Evolutionary conservation across 257 asterid species (phyloP).

Genomic region (Rhazya stricta): DNA sequence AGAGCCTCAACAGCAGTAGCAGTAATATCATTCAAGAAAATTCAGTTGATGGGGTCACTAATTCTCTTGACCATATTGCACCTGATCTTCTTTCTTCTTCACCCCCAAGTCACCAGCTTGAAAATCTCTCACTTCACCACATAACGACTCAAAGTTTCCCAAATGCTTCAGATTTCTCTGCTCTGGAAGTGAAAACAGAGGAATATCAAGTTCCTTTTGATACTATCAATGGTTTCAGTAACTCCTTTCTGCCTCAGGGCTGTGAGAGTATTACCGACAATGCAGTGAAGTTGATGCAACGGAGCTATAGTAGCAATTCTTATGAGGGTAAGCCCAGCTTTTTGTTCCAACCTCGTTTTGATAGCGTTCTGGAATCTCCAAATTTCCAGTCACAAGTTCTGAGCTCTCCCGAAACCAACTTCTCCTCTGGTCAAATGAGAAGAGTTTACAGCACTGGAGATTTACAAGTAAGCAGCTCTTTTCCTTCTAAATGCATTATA

Average conservation of each 20-base stretch:
- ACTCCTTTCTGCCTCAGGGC: constrained; percentile 28
- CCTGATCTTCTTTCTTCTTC: constrained; percentile 48
- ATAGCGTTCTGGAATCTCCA: constrained; percentile 38
- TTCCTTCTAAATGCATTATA: not conserved
- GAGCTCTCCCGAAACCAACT: constrained; percentile 40
- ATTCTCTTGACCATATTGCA: constrained; percentile 36
- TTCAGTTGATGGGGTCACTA: constrained; percentile 23
- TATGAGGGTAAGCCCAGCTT: constrained; percentile 36
- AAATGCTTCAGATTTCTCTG: constrained; percentile 27
- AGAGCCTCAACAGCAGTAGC: constrained; percentile 13
- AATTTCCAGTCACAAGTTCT: constrained; percentile 30
- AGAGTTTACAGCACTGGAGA: constrained; percentile 89
- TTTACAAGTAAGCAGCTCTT: constrained; percentile 45
- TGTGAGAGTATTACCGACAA: constrained; percentile 27
- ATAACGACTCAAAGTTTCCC: constrained; percentile 16
- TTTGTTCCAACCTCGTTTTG: constrained; percentile 41
- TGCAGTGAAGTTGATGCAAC: constrained; percentile 62
- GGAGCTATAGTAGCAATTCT: constrained; percentile 68
- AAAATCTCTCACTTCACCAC: constrained; percentile 40
- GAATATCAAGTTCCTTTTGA: constrained; percentile 38
- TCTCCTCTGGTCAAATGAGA: constrained; percentile 55
- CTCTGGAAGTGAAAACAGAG: constrained; percentile 45
- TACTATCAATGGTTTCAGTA: constrained; percentile 2
- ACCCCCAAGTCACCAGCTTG: constrained; percentile 57
- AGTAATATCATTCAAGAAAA: constrained; percentile 19